A percentile compares a stretch with the other conserved stretches of the same genome.
phyloP scores from a whole-genome alignment of 2,329 filamentous ascomycete genomes.

The Dendrostoma leiphaemia region DNA sequence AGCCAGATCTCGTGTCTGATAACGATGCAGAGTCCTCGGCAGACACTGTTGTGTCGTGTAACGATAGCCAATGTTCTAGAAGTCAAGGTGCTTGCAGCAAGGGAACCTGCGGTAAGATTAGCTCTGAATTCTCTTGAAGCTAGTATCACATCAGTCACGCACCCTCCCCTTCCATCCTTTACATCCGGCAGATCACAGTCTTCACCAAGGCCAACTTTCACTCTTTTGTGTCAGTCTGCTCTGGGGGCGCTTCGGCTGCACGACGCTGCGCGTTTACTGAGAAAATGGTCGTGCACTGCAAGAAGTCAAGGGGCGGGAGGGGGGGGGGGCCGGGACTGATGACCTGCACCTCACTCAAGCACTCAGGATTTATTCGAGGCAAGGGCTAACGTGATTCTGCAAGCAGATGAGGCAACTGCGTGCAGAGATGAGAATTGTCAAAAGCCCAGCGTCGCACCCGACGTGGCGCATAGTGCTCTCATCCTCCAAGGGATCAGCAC shows the following conservation, averaged over 20 bases:
- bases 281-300: too few relatives aligned
- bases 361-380: background rate
- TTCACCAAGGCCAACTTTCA: too few relatives aligned
- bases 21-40: slow-evolving; percentile 6
- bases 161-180: too few relatives aligned
- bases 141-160: too few relatives aligned
- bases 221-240: too few relatives aligned
- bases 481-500: slow-evolving; percentile 21
- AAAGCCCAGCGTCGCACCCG: slow-evolving; percentile 24
- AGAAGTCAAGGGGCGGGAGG: too few relatives aligned
- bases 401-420: slow-evolving; percentile 25
- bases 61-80: slow-evolving; percentile 15
- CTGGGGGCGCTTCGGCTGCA: too few relatives aligned
- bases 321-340: too few relatives aligned
- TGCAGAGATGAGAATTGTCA: slow-evolving; percentile 21
- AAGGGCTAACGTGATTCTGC: slow-evolving; percentile 18
- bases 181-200: background rate
- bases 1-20: background rate
- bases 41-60: slow-evolving; percentile 10
- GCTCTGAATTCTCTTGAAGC: too few relatives aligned
- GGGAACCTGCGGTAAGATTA: slow-evolving; percentile 13
- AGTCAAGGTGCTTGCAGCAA: slow-evolving; percentile 15
- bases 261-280: background rate
- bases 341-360: too few relatives aligned
- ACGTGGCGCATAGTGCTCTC: slow-evolving; percentile 23